Conservation (phyloP, 371 early-diverging fungal species). For the Mortierella polycephala region DNA sequence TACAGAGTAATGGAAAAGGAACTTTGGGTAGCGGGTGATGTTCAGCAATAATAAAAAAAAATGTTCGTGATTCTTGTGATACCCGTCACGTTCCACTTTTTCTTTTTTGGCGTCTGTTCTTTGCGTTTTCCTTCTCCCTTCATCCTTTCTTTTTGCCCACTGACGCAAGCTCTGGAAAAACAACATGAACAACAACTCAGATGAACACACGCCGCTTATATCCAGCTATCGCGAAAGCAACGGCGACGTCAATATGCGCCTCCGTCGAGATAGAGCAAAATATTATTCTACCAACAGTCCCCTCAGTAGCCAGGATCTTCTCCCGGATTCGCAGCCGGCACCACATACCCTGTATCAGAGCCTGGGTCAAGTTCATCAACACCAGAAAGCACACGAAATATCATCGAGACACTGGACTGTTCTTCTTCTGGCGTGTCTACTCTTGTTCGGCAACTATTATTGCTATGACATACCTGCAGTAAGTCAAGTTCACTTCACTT, state of each 20-base stretch:
- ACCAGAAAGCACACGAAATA: conserved; percentile 37
- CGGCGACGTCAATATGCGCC: background rate
- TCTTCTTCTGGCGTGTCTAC: conserved; percentile 62
- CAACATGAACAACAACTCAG: background rate
- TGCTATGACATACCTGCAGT: conserved; percentile 58
- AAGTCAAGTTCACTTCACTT: background rate
- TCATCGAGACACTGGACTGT: conserved; percentile 59
- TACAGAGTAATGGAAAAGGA: conserved; percentile 44
- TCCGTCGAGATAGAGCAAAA: conserved; percentile 4
- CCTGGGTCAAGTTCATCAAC: conserved; percentile 17
- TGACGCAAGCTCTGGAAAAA: no score
- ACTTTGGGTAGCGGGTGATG: conserved; percentile 42
- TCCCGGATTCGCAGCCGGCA: conserved; percentile 10
- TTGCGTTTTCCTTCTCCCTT: background rate
- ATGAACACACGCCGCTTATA: conserved; percentile 38
- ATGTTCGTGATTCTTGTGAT: background rate
- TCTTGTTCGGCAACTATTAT: conserved; percentile 70
- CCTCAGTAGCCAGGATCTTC: background rate
- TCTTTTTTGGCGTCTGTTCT: background rate
- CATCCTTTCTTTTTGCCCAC: background rate
- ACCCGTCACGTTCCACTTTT: background rate
- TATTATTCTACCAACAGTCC: conserved; percentile 9
- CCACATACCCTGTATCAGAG: conserved; percentile 17
- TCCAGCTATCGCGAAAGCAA: conserved; percentile 27
- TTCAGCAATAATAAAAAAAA: conserved; percentile 11